Evolutionary conservation across 2,329 filamentous ascomycete genomes (phyloP), one percentile per base, ranked within the genome.

Genomic region (Colletotrichum sp.): DNA sequence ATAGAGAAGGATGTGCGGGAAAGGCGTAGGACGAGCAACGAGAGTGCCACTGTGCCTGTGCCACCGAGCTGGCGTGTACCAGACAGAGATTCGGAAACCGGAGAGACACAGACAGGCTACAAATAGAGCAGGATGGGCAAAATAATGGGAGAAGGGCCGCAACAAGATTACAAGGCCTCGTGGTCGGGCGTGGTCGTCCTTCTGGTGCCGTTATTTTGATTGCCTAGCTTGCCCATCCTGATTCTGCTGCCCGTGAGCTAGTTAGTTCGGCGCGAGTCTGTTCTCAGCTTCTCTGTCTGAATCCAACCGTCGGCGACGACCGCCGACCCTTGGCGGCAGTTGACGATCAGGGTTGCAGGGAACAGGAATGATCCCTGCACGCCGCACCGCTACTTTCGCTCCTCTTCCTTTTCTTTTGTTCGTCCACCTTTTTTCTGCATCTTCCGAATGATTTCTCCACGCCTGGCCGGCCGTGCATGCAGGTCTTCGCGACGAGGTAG

Each of bases 291-390:
- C 73, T 34, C 56, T 61, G 32, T 43, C 36, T 59, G 61, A 63
- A 65, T 38, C 70, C 70, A 58, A 43, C 70, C 74, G 64, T 69
- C 63, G 69, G 70, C 69, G 66, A 70, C 69, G 66, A 74, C 69
- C 74, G 71, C 71, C 70, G 26, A 71, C 66, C 69, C 76, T 77
- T 76, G 71, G 76, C 71, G 76, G 74, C 70, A 76, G 68, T 74
- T 74, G 74, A 69, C 74, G 76, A 77, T 77, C 76, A 74, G 70
- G 74, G 76, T 77, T 75, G 76, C 66, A 74, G 36, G 65, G 74
- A 36, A 52, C 66, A 76, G 74, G 65, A 74, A 56, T 62, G 36
- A 76, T 59, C 74, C 74, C 52, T 76, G 74, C 52, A 18, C 66
- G 67, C 36, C 61, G 70, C 74, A 76, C 74, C 74, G 74, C 74